A percentile compares a stretch with the other conserved stretches of the same genome.
phyloP scores from a whole-genome alignment of 2,329 filamentous ascomycete species.

The Colletotrichum graminicola region DNA sequence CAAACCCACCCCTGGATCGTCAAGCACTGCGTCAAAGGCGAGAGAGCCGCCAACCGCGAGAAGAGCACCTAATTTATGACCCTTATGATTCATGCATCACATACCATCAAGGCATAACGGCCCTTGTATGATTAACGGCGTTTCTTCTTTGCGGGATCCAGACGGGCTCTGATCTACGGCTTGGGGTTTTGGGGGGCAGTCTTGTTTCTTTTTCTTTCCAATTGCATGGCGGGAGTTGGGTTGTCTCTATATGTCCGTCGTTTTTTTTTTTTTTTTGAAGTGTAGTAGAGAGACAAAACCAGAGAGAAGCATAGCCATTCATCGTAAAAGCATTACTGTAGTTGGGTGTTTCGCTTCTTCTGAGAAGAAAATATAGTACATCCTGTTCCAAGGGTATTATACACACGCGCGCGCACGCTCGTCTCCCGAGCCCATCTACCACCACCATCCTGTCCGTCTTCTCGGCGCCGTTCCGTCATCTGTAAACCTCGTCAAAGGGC shows the following conservation, averaged over 20 bases:
- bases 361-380: constrained; percentile 29
- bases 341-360: constrained; percentile 11
- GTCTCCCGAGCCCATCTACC: background rate
- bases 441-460: background rate
- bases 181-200: constrained; percentile 34
- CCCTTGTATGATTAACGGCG: constrained; percentile 43
- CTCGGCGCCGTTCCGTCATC: constrained; percentile 59
- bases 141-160: constrained; percentile 41
- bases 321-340: constrained; percentile 27
- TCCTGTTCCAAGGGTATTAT: constrained; percentile 42
- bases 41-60: constrained; percentile 65
- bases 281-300: constrained; percentile 32
- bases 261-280: constrained; percentile 9
- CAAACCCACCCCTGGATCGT: constrained; percentile 95
- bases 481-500: constrained; percentile 97
- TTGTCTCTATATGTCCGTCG: constrained; percentile 34
- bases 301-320: constrained; percentile 25
- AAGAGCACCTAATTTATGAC: constrained; percentile 50
- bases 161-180: constrained; percentile 41
- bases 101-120: constrained; percentile 41
- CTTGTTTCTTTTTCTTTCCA: constrained; percentile 12
- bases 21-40: constrained; percentile 87
- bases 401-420: constrained; percentile 40
- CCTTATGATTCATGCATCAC: constrained; percentile 42
- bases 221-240: constrained; percentile 48